Base-by-base conservation (phyloP, 805 yeast species). In the Wickerhamiella siamensis region DNA sequence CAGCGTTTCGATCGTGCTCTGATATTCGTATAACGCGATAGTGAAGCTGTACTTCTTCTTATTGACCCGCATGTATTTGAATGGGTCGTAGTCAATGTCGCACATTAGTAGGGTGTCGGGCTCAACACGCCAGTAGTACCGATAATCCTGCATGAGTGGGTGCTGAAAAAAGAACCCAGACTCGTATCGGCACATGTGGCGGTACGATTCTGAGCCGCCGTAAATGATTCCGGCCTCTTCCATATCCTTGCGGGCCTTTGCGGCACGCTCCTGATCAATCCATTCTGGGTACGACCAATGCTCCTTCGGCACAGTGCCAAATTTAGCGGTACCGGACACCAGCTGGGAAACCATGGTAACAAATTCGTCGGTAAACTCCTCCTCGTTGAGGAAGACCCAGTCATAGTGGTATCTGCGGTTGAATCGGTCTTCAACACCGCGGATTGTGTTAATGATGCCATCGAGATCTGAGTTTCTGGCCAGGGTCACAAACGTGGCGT, bases 131-230 rank as follows among this genome's bases (percentile, higher is more conserved):
- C 86, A 78, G 57, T 73, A 79, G 55, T 74, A 80, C 36, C 70
- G 72, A 56, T 77, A 77, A 19, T 69, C 64, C 38, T 61, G 57
- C 58, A 81, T 58, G 38, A 74, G 61, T 37, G 69, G 68, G 52
- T 78, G 78, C 41, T 70, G 63, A 59, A 69, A 77, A 57, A 81
- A 78, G 50, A 77, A 79, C 47, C 88, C 88, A 5, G 79, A 69
- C 58, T 78, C 77, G 60, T 75, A 80, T 37, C 83, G 74, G 57
- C 88, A 79, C 91, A 81, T 81, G 55, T 76, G 78, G 47, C 88
- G 64, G 55, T 80, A 80, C 18, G 74, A 63, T 40, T 72, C 71
- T 16, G 71, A 66, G 15, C 62, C 72, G 9, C 77, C 83, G 54
- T 79, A 79, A 12, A 71, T 63, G 24, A 76, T 65, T 15, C 60